Evolutionary conservation across 495 filamentous ascomycete species (phyloP), one percentile per base, ranked within the genome.

Genomic region (Glarea lozoyensis): DNA sequence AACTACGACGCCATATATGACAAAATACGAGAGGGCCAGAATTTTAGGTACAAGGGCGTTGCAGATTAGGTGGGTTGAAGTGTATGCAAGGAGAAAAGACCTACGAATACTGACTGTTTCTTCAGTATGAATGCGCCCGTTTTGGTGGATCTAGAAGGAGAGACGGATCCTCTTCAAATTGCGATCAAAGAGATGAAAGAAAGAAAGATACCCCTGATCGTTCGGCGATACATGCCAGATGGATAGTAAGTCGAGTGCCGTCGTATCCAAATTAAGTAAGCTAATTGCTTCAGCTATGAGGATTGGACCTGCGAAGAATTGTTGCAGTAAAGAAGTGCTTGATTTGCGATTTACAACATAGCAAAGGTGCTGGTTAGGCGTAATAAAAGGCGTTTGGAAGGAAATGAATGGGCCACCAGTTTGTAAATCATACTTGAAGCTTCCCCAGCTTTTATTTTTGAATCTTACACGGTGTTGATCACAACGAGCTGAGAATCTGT

Each of bases 221-320:
- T 98, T 37, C 77, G 92, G 57, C 76, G 92, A 54, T 98, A 95
- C 66, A 71, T 98, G 61, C 92, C 92, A 11, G 93, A 97, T 67
- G 92, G 92, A 72, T 92, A 75, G 92, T 95, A 79, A 68, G 87
- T 73, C 33, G 4, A 10, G 10, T 24, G 23, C 18, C 18, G n/a
- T n/a, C n/a, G n/a, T n/a, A n/a, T n/a, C n/a, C n/a, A n/a, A n/a
- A n/a, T n/a, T n/a, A n/a, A n/a, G n/a, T n/a, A n/a, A n/a, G n/a
- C n/a, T n/a, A n/a, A n/a, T n/a, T n/a, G n/a, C n/a, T n/a, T n/a
- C 46, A 95, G 90, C 67, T 98, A 98, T 60, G 92, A 98, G 70
- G 92, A 98, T 63, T 98, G 92, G 92, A 92, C 87, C 40, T 94
- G 88, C 66, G 92, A 98, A 67, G 92, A 98, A 59, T 70, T 98